Evolutionary conservation across 495 filamentous ascomycete species (phyloP).

Genomic region (Recurvomyces mirabilis): DNA sequence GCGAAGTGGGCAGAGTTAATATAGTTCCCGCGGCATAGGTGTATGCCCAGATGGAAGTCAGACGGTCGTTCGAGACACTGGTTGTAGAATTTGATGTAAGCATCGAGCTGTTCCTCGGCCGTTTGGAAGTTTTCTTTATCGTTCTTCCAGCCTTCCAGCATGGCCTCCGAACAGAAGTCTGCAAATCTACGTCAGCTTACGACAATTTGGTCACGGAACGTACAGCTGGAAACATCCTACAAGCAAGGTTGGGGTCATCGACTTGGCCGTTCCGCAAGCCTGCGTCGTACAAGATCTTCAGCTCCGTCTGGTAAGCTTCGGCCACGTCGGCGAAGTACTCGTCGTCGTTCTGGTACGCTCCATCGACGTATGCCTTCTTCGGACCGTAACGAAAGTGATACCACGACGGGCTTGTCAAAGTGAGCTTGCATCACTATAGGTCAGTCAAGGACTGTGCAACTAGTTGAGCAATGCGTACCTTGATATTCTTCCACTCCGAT

Average conservation of each 20-base stretch:
- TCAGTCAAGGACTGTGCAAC: neutral
- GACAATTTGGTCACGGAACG: no score
- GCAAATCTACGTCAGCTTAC: no score
- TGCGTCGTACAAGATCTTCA: slow-evolving; percentile 22
- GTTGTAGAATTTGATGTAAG: slow-evolving; percentile 70
- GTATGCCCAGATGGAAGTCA: slow-evolving; percentile 42
- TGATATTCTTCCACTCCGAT: slow-evolving; percentile 28
- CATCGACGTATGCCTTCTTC: slow-evolving; percentile 25
- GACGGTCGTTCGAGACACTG: slow-evolving; percentile 42
- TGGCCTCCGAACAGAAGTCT: slow-evolving; percentile 51
- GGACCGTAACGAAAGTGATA: slow-evolving; percentile 29
- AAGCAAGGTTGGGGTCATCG: slow-evolving; percentile 29
- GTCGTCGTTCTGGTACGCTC: slow-evolving; percentile 28
- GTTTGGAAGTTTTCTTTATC: slow-evolving; percentile 46
- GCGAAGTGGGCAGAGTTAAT: slow-evolving; percentile 66
- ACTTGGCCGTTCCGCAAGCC: slow-evolving; percentile 21
- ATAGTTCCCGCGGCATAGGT: slow-evolving; percentile 75
- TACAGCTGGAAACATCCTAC: neutral
- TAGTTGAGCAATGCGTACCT: neutral
- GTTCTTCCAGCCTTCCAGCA: slow-evolving; percentile 49
- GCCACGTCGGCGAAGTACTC: slow-evolving; percentile 31
- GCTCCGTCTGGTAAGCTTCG: slow-evolving; percentile 29
- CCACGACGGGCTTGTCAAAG: slow-evolving; percentile 28
- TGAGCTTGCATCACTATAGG: slow-evolving; percentile 9
- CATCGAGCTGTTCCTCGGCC: slow-evolving; percentile 55